Evolutionary conservation across 2,329 filamentous ascomycete species (phyloP).

Genomic region (Hirsutella rhossiliensis): DNA sequence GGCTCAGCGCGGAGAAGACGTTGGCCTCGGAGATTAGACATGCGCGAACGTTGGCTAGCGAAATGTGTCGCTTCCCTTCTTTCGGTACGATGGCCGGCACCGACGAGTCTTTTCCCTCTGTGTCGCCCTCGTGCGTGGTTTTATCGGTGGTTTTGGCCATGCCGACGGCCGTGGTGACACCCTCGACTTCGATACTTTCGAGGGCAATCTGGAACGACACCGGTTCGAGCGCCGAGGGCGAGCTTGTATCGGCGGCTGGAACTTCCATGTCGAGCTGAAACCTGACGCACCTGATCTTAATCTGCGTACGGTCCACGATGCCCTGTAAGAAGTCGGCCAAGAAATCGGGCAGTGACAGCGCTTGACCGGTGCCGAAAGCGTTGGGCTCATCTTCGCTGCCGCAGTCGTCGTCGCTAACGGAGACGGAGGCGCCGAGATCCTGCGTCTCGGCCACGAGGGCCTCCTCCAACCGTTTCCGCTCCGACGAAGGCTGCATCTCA

Average conservation of each 20-base stretch:
- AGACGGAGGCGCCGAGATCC: constrained; percentile 47
- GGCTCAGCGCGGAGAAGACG: constrained; percentile 47
- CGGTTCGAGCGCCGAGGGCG: constrained; percentile 32
- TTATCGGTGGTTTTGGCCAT: constrained; percentile 5
- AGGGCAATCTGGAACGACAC: constrained; percentile 55
- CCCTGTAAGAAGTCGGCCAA: constrained; percentile 62
- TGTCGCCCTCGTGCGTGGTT: neutral
- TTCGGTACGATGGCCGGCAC: constrained; percentile 32
- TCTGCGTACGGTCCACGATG: constrained; percentile 57
- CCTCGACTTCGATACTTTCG: constrained; percentile 54
- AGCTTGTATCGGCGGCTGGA: constrained; percentile 29
- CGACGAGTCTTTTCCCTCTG: neutral
- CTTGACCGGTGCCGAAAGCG: constrained; percentile 55
- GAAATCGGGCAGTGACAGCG: constrained; percentile 57
- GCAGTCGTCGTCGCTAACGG: constrained; percentile 47
- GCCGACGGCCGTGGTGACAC: constrained; percentile 36
- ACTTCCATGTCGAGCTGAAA: constrained; percentile 54
- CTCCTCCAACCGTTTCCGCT: constrained; percentile 56
- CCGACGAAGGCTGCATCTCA: constrained; percentile 53
- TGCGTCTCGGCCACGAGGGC: constrained; percentile 52
- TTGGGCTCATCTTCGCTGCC: constrained; percentile 45
- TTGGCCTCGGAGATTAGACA: constrained; percentile 56
- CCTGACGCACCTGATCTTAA: constrained; percentile 52
- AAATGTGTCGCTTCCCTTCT: constrained; percentile 53
- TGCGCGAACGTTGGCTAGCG: constrained; percentile 50